Base-by-base conservation (phyloP, 306 rosid species). In the Urtica urens region DNA sequence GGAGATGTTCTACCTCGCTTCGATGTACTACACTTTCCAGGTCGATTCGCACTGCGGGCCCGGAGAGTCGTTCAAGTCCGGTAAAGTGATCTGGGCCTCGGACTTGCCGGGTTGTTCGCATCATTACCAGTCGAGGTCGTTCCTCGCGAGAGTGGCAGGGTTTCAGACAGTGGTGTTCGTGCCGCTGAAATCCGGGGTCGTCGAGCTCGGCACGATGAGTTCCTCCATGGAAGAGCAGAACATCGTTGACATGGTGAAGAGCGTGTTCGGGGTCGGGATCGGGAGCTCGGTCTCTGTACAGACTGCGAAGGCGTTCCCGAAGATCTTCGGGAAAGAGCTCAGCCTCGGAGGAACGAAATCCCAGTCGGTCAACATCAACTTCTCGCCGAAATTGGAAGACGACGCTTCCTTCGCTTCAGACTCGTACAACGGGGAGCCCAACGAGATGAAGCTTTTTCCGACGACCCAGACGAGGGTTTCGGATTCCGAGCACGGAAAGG, bases 371-470 rank as follows among this genome's bases (percentile, higher is more conserved):
- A 80, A 80, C 58, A 78, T 82, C 51, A 76, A 67, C 64, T 80
- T 82, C 64, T 82, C 84, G 11, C 94, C 96, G 0, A 87, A 87
- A 75, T 58, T 87, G 53, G 96, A 87, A 63, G 84, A 73, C 60
- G 96, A 80, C 62, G 59, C 82, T 16, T 67, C 59, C 38, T 77
- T 79, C 56, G 58, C 79, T 63, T 59, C 92, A 0, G 94, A 87
- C 16, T 38, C 73, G 53, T 82, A 92, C 16, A 79, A 77, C 34
- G 94, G 86, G 31, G 86, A 79, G 6, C 67, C 59, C 6, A 66
- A 45, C 49, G 90, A 86, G 58, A 82, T 70, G 3, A 79, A 82
- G 55, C 44, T 77, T 60, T 75, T 65, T 72, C 81, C 94, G 1
- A 85, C 69, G 15, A 52, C 83, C 23, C 93, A 72, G 46, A 56